Evolutionary conservation across 257 asterid genomes (phyloP), one percentile per base, ranked within the genome.

Genomic region (Petunia axillaris): DNA sequence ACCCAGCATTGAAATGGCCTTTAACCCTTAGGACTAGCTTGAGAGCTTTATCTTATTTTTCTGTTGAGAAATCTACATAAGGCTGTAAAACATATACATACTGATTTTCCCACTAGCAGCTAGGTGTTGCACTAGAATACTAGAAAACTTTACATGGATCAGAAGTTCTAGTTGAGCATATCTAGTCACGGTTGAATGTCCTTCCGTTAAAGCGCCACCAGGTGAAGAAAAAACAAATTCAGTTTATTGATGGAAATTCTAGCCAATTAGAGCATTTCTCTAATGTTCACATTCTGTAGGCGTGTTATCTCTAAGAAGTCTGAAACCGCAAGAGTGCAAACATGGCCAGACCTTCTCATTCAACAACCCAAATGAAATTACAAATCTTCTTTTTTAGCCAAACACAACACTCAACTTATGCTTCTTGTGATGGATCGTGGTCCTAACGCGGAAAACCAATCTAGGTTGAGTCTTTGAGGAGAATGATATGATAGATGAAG

Each of bases 81-180:
- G 52, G 76, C 50, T 68, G 76, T 46, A 68, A 68, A 44, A 37
- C 58, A n/a, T 68, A n/a, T 43, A 10, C 44, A 44, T 54, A 68
- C 44, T 68, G 46, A 16, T n/a, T 68, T 40, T 44, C 3, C 53
- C 76, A 44, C 46, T 44, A 68, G 16, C 38, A 44, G 57, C 40
- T 68, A 16, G 55, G 76, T 57, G 4, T 38, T 10, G 76, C 52
- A 44, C 9, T 46, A 7, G 14, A 70, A 46, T 44, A 70, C 46
- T 70, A 40, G 59, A 70, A 70, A 41, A 70, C 16, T 70, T 46
- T 9, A 70, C 39, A 46, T 44, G 59, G 76, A 70, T 70, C 76
- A 70, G 39, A 25, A 46, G 76, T 70, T 46, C 16, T 13, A 44
- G 41, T 70, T 46, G 76, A 58, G 35, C 41, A 16, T 44, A 10